Evolutionary conservation across 352 stramenopile genomes (phyloP), one percentile per base, ranked within the genome.

Genomic region (Blastocystis sp.): DNA sequence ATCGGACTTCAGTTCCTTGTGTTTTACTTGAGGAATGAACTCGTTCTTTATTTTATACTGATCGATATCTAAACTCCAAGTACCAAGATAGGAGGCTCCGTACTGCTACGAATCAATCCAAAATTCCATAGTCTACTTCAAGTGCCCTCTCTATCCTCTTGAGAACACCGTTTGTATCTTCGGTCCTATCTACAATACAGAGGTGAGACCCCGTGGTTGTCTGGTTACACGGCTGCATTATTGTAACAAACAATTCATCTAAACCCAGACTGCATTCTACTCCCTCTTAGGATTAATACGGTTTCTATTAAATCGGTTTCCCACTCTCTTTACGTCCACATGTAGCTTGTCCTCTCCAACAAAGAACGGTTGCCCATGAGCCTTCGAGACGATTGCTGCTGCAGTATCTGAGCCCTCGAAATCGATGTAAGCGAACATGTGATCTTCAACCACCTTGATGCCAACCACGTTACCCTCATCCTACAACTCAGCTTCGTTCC

Each of bases 271-370:
- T 68, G 18, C 45, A 64, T 34, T 53, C 43, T 85, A 85, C 9
- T 85, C 73, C 30, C 54, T 85, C 53, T 45, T 81, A 24, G 34
- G 20, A 53, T n/a, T 37, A 6, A 11, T 37, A 78, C 39, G 66
- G 7, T 78, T 78, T 78, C 66, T 45, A 53, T 45, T 20, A 43
- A 18, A 75, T 9, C 26, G 20, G 13, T 18, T 34, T 20, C 7
- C 54, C 47, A 47, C n/a, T 24, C 41, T 85, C 73, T 66, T 85
- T 26, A 85, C 20, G 11, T 69, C 53, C 18, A 85, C 73, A n/a
- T 18, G 18, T 55, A 85, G 50, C 6, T 24, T 43, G 7, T 64
- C 73, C n/a, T 85, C 39, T 26, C 73, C 73, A 16, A 85, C 45
- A 45, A 6, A 13, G 53, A 85, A 85, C 18, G 26, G 50, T 43